Percentiles rank a stretch among this genome's conserved stretches.
Evolutionary conservation across 2,329 filamentous ascomycete genomes (phyloP).

Genomic region (Aspergillus puulaauensis): DNA sequence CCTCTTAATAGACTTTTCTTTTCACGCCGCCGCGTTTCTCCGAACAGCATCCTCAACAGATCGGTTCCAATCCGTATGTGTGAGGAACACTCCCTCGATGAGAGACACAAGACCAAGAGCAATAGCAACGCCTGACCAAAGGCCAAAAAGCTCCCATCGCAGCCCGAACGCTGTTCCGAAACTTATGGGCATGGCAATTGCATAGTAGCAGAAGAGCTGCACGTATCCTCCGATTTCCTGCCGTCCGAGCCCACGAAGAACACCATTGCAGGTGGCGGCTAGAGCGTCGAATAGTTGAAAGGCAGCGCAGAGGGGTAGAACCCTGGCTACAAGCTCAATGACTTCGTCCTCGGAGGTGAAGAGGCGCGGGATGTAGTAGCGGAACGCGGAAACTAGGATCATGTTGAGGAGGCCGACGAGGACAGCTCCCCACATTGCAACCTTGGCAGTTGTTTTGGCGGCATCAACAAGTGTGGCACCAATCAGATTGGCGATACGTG

Average conservation of each 20-base stretch:
- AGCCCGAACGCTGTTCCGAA: slow-evolving; percentile 76
- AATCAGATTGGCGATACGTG: slow-evolving; percentile 87
- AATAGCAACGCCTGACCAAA: slow-evolving; percentile 78
- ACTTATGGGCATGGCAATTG: slow-evolving; percentile 79
- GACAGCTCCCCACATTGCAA: slow-evolving; percentile 66
- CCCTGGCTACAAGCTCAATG: slow-evolving; percentile 63
- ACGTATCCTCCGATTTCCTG: slow-evolving; percentile 89
- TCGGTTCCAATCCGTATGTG: slow-evolving; percentile 54
- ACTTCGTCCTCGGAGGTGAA: slow-evolving; percentile 75
- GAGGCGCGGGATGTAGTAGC: slow-evolving; percentile 72
- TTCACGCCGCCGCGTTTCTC: slow-evolving; percentile 48
- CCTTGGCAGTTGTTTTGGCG: slow-evolving; percentile 76
- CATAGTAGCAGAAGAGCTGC: slow-evolving; percentile 83
- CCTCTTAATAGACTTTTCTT: background rate
- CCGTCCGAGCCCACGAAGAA: slow-evolving; percentile 81
- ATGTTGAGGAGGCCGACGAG: slow-evolving; percentile 79
- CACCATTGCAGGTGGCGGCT: slow-evolving; percentile 75
- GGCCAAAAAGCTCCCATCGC: slow-evolving; percentile 72
- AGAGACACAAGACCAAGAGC: slow-evolving; percentile 61
- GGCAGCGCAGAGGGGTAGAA: slow-evolving; percentile 77
- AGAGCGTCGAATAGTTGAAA: slow-evolving; percentile 90
- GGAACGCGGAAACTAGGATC: slow-evolving; percentile 64
- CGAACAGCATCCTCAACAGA: slow-evolving; percentile 61
- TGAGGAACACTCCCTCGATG: slow-evolving; percentile 59
- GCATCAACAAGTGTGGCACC: slow-evolving; percentile 80